These are phyloP conservation scores for Aspergillus asperescens DNA, from an alignment of 495 filamentous ascomycete genomes.

Conservation along the genomic window DNA sequence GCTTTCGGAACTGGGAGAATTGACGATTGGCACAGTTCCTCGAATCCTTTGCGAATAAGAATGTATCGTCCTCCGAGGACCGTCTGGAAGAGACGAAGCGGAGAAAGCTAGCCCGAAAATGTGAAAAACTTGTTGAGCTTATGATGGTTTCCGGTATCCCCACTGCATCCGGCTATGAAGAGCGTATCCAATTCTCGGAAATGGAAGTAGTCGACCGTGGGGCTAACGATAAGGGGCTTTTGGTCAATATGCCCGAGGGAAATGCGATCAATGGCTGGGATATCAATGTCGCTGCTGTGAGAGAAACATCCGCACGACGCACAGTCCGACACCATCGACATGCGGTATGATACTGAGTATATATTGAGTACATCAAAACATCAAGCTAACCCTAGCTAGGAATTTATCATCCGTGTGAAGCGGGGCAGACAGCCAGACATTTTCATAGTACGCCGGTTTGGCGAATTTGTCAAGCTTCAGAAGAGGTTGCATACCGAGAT, in stretches of 20 bases:
- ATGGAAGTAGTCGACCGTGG: slow-evolving; percentile 93
- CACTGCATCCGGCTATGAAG: slow-evolving; percentile 94
- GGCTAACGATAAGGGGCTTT: slow-evolving; percentile 81
- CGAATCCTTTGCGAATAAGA: slow-evolving; percentile 95
- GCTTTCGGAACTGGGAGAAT: not conserved
- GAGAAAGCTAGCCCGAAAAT: slow-evolving; percentile 84
- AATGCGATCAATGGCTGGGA: slow-evolving; percentile 93
- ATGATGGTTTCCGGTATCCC: slow-evolving; percentile 99
- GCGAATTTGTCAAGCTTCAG: slow-evolving; percentile 77
- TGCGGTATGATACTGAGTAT: slow-evolving; percentile 54
- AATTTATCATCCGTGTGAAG: slow-evolving; percentile 84
- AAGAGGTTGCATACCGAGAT: slow-evolving; percentile 76
- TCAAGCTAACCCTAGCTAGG: slow-evolving; percentile 42
- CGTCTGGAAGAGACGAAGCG: slow-evolving; percentile 94
- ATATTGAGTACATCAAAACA: not conserved
- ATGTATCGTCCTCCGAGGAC: slow-evolving; percentile 95
- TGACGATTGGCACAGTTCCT: slow-evolving; percentile 60
- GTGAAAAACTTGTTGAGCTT: slow-evolving; percentile 88
- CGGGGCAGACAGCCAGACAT: slow-evolving; percentile 62
- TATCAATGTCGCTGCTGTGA: slow-evolving; percentile 88
- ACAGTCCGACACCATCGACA: slow-evolving; percentile 89
- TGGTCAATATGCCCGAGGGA: slow-evolving; percentile 82
- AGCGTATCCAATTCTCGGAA: slow-evolving; percentile 91
- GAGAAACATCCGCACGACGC: slow-evolving; percentile 72
- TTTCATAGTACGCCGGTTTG: slow-evolving; percentile 80